These are phyloP conservation scores for Brachypodium distachyon DNA, from an alignment of 202 grass and related monocot species.

Conservation along the genomic window DNA sequence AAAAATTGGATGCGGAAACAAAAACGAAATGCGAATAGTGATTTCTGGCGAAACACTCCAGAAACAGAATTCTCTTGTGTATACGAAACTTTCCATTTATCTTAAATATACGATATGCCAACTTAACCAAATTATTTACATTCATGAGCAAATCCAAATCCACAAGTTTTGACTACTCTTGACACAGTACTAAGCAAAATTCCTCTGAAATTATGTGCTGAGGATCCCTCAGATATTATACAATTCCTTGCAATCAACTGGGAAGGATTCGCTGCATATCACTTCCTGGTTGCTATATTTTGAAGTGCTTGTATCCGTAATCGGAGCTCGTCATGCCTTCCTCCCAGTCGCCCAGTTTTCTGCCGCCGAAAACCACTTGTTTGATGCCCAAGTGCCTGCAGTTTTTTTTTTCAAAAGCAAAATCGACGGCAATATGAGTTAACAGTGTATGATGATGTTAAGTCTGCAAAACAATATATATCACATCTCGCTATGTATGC, in stretches of 20 bases:
- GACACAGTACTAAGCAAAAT: background rate
- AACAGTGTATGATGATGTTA: background rate
- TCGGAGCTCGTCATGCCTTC: slow-evolving; percentile 81
- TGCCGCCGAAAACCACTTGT: slow-evolving; percentile 67
- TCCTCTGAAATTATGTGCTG: background rate
- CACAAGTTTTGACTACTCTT: too few species aligned
- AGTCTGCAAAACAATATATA: background rate
- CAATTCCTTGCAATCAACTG: background rate
- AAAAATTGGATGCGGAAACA: too few species aligned
- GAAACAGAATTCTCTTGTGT: too few species aligned
- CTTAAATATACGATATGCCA: too few species aligned
- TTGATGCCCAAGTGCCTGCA: slow-evolving; percentile 77
- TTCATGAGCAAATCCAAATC: background rate
- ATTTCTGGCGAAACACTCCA: too few species aligned
- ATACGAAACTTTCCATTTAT: too few species aligned
- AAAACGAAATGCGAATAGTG: too few species aligned
- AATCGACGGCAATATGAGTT: background rate
- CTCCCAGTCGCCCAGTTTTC: slow-evolving; percentile 74
- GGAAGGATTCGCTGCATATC: background rate
- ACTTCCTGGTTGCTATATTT: slow-evolving; percentile 31
- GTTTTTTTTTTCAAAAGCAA: background rate
- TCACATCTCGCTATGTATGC: background rate
- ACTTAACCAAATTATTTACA: slow-evolving; percentile 14
- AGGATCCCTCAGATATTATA: background rate
- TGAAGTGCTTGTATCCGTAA: slow-evolving; percentile 80